phyloP scores from a whole-genome alignment of 1,284 basidiomycete genomes.

The Chondrostereum purpureum region DNA sequence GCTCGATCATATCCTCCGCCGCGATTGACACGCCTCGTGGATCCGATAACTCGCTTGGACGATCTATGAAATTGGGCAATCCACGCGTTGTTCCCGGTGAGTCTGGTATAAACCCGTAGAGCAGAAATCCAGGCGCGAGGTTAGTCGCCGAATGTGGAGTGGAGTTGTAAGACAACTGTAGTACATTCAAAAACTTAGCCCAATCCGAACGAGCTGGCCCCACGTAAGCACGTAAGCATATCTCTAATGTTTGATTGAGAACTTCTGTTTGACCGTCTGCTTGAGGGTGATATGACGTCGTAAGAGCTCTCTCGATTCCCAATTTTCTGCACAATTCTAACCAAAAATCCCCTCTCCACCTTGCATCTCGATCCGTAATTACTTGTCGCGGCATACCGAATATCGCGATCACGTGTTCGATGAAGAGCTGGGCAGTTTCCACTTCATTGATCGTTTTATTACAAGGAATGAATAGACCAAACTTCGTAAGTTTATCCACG shows the following conservation, averaged over 20 bases:
- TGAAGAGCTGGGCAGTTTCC: not conserved
- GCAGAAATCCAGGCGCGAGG: not conserved
- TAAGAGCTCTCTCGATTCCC: not conserved
- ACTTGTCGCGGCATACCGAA: not conserved
- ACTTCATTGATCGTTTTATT: not conserved
- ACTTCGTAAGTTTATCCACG: no score
- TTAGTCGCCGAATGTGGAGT: not conserved
- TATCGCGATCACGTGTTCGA: not conserved
- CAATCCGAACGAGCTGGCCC: not conserved
- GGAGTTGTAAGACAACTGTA: not conserved
- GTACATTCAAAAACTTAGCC: not conserved
- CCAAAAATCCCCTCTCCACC: not conserved
- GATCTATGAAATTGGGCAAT: not conserved
- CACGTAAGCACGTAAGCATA: not conserved
- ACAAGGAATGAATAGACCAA: not conserved
- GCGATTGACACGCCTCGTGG: not conserved
- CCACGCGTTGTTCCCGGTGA: not conserved
- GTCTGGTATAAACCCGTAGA: not conserved
- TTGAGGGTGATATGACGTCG: not conserved
- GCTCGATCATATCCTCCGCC: not conserved
- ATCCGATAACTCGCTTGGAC: not conserved
- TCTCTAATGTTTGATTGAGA: not conserved
- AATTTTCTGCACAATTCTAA: not conserved
- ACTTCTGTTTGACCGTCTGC: not conserved
- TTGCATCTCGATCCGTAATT: not conserved